Evolutionary conservation across 2,329 filamentous ascomycete species (phyloP).

Genomic region (Penicillium sp.): DNA sequence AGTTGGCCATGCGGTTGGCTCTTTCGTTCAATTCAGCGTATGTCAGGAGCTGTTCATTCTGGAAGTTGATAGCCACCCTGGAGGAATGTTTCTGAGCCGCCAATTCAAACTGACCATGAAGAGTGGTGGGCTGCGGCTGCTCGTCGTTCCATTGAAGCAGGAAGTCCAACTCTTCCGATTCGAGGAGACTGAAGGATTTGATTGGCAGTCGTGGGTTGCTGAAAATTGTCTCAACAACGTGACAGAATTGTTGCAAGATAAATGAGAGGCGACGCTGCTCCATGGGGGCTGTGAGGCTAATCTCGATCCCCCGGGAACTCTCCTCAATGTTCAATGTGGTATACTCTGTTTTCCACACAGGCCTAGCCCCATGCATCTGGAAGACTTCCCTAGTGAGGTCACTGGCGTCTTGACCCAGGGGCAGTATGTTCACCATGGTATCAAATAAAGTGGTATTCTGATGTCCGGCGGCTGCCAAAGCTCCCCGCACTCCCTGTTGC

Average conservation of each 20-base stretch:
- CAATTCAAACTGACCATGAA: background rate
- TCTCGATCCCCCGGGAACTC: background rate
- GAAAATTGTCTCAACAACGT: background rate
- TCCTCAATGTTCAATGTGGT: background rate
- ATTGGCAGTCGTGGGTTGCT: background rate
- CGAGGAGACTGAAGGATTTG: background rate
- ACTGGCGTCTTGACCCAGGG: background rate
- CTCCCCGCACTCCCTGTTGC: background rate
- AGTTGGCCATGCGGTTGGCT: background rate
- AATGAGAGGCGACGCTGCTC: background rate
- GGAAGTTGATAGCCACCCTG: background rate
- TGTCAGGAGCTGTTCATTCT: background rate
- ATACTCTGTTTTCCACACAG: background rate
- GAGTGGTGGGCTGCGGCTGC: background rate
- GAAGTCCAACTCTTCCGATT: background rate
- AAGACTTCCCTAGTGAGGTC: background rate
- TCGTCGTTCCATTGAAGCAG: background rate
- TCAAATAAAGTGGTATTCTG: background rate
- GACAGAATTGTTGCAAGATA: background rate
- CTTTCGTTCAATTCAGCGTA: background rate
- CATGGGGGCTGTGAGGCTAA: background rate
- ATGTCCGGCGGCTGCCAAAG: background rate
- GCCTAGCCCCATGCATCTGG: background rate
- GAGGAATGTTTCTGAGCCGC: background rate
- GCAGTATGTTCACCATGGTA: background rate